phyloP scores from a whole-genome alignment of 2,329 filamentous ascomycete species.

The Xylaria sp. region DNA sequence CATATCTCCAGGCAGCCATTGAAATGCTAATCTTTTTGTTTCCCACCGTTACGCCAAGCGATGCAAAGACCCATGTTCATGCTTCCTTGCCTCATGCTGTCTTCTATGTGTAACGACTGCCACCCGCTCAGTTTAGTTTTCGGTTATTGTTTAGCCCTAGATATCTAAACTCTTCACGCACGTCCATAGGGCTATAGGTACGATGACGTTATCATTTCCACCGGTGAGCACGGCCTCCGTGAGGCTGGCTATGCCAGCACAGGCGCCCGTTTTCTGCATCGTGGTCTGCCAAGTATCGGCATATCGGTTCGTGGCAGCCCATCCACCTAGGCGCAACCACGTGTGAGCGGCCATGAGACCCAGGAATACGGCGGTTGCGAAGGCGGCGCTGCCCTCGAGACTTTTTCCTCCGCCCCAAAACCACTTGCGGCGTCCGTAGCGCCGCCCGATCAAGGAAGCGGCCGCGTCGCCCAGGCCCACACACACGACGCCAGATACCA shows the following conservation, averaged over 20 bases:
- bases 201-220: slow-evolving; percentile 98
- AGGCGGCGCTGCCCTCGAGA: slow-evolving; percentile 86
- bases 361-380: slow-evolving; percentile 79
- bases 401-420: slow-evolving; percentile 97
- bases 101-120: slow-evolving; percentile 12
- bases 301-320: slow-evolving; percentile 74
- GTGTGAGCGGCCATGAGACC: slow-evolving; percentile 76
- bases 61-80: slow-evolving; percentile 28
- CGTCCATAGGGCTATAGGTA: slow-evolving; percentile 92
- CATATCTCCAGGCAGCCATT: slow-evolving; percentile 17
- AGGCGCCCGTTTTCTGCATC: slow-evolving; percentile 75
- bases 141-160: slow-evolving; percentile 48
- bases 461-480: slow-evolving; percentile 96
- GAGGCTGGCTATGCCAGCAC: slow-evolving; percentile 83
- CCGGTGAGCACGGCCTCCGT: slow-evolving; percentile 96
- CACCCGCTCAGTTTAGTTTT: background rate
- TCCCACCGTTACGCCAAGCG: slow-evolving; percentile 36
- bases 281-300: slow-evolving; percentile 74
- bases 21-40: slow-evolving; percentile 12
- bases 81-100: background rate
- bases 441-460: slow-evolving; percentile 86
- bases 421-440: slow-evolving; percentile 91
- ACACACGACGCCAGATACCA: slow-evolving; percentile 92
- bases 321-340: slow-evolving; percentile 83
- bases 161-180: slow-evolving; percentile 82